Base-by-base conservation (phyloP, 2,329 filamentous ascomycete genomes). In the Cadophora sp. region DNA sequence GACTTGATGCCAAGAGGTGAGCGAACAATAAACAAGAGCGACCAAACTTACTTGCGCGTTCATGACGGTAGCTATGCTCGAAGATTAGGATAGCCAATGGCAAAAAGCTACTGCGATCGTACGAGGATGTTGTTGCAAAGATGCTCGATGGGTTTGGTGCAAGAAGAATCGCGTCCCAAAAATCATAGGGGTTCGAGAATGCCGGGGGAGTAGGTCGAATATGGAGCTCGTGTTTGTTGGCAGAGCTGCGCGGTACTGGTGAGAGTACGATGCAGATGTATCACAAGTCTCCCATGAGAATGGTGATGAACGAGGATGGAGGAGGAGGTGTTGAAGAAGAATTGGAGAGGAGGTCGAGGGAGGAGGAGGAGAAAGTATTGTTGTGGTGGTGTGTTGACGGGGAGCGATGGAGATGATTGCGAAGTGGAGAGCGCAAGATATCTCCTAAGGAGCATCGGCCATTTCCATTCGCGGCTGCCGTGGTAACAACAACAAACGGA, bases 1-100 rank as follows among this genome's bases (percentile, higher is more conserved):
- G 70, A 65, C 51, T 64, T 53, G 59, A 45, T 18, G 47, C 45
- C 20, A 59, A 24, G 47, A n/a, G 43, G 43, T 61, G 59, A 61
- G n/a, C 45, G 41, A 68, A 69, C 33, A 71, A 63, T 41, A 67
- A 67, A 68, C 33, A 67, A 63, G 30, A 62, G 56, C 48, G 48
- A 51, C 22, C 9, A 30, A 66, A 74, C 78, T 76, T 76, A 82
- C 80, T 74, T 79, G 79, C 53, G 79, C 78, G 73, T 81, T 80
- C 80, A 82, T 82, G 64, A 67, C 77, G 56, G 55, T 71, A 69
- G 73, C 59, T 65, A 72, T 70, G 66, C 65, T 67, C 55, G 48
- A 64, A 43, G 65, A 70, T 68, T 70, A 69, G 66, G 67, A 68
- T 68, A 68, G 69, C 62, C 43, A 71, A 69, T 69, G 64, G 62